Evolutionary conservation across 2,329 filamentous ascomycete species (phyloP).

Genomic region (Aspergillus jensenii): DNA sequence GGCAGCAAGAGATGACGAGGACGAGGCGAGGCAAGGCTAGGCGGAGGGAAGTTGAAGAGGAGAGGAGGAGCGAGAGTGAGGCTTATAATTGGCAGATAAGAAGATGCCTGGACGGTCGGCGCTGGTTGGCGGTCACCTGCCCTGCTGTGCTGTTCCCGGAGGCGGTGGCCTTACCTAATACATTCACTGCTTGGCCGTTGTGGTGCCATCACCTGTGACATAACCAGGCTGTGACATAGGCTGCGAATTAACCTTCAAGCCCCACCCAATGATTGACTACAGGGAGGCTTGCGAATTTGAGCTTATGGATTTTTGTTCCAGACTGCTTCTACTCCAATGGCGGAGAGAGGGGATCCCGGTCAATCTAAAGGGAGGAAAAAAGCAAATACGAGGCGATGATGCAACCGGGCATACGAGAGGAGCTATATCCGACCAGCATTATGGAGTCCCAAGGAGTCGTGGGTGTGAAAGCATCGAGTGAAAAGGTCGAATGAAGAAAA

Average conservation of each 20-base stretch:
- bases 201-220: not conserved
- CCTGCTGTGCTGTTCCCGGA: constrained; percentile 21
- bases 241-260: not conserved
- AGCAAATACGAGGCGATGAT: constrained; percentile 10
- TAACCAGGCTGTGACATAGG: not conserved
- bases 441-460: not conserved
- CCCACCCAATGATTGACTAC: not conserved
- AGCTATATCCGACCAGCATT: constrained; percentile 5
- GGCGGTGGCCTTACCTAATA: constrained; percentile 24
- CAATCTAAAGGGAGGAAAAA: constrained; percentile 8
- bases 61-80: constrained; percentile 17
- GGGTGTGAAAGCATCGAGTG: not conserved
- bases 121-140: constrained; percentile 11
- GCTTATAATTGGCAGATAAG: constrained; percentile 18
- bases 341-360: constrained; percentile 7
- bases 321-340: not conserved
- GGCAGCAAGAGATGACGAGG: constrained; percentile 17
- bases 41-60: constrained; percentile 17
- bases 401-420: constrained; percentile 13
- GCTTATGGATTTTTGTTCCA: not conserved
- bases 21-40: constrained; percentile 11
- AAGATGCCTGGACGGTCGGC: constrained; percentile 9
- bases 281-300: not conserved
- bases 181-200: not conserved
- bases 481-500: not conserved